phyloP scores from a whole-genome alignment of 805 yeast species.

The Candida bentonensis region DNA sequence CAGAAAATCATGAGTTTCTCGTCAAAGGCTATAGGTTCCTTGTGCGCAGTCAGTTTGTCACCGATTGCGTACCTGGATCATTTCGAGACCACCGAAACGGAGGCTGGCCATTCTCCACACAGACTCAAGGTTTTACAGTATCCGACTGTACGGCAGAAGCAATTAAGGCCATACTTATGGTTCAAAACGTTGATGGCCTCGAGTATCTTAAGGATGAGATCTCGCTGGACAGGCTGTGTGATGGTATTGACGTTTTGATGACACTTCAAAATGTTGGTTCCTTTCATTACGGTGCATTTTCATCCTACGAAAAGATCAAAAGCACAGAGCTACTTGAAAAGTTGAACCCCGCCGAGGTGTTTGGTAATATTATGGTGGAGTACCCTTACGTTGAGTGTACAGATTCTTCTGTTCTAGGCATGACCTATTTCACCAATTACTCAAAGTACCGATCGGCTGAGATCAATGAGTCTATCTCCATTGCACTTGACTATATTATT shows the following conservation, averaged over 20 bases:
- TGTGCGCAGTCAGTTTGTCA: slow-evolving; percentile 71
- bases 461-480: slow-evolving; percentile 51
- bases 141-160: slow-evolving; percentile 97
- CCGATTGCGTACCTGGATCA: slow-evolving; percentile 61
- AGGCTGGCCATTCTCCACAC: slow-evolving; percentile 94
- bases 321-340: slow-evolving; percentile 64
- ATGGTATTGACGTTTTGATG: slow-evolving; percentile 66
- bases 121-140: slow-evolving; percentile 91
- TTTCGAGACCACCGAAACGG: slow-evolving; percentile 77
- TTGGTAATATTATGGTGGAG: slow-evolving; percentile 96
- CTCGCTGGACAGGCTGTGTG: slow-evolving; percentile 36
- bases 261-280: slow-evolving; percentile 63
- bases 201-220: slow-evolving; percentile 38
- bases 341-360: slow-evolving; percentile 93
- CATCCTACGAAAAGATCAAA: slow-evolving; percentile 78
- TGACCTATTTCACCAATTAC: slow-evolving; percentile 58
- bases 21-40: slow-evolving; percentile 57
- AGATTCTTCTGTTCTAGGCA: slow-evolving; percentile 83
- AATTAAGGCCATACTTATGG: slow-evolving; percentile 86
- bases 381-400: slow-evolving; percentile 98
- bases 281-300: slow-evolving; percentile 81
- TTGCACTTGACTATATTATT: slow-evolving; percentile 62
- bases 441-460: slow-evolving; percentile 53
- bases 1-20: slow-evolving; percentile 51
- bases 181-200: slow-evolving; percentile 47